These are phyloP conservation scores for Malassezia vespertilionis DNA, from an alignment of 1,284 basidiomycete genomes.

Conservation along the genomic window DNA sequence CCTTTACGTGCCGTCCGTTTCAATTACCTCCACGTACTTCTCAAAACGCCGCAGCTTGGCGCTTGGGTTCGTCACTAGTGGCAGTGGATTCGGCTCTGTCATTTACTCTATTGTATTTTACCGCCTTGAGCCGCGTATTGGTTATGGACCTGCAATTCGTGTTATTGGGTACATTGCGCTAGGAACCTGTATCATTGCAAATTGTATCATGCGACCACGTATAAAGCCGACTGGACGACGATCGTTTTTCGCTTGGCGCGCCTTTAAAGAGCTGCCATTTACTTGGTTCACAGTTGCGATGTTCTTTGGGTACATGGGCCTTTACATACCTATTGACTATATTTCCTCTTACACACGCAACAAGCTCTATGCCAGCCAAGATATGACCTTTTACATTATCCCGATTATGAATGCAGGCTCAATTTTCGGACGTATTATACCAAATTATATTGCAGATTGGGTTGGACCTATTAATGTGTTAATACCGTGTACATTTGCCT, in stretches of 20 bases:
- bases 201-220: constrained; percentile 8
- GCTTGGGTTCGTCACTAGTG: constrained; percentile 25
- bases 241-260: constrained; percentile 2
- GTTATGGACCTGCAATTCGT: constrained; percentile 28
- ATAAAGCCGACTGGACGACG: background rate
- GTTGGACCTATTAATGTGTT: constrained; percentile 47
- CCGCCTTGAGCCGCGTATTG: constrained; percentile 21
- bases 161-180: constrained; percentile 30
- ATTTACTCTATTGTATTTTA: constrained; percentile 32
- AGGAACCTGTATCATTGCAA: constrained; percentile 11
- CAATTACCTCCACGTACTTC: constrained; percentile 25
- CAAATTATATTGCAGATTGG: constrained; percentile 44
- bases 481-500: constrained; percentile 31
- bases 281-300: background rate
- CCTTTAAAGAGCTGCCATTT: constrained; percentile 13
- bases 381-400: constrained; percentile 22
- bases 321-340: constrained; percentile 17
- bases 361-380: background rate
- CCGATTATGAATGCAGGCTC: constrained; percentile 32
- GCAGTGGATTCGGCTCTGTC: constrained; percentile 30
- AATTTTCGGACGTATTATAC: constrained; percentile 43
- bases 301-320: constrained; percentile 14
- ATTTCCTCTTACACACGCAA: constrained; percentile 12
- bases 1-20: constrained; percentile 19
- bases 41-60: constrained; percentile 20